phyloP scores from a whole-genome alignment of 2,329 filamentous ascomycete genomes.

The Reticulascus tulasneorum region DNA sequence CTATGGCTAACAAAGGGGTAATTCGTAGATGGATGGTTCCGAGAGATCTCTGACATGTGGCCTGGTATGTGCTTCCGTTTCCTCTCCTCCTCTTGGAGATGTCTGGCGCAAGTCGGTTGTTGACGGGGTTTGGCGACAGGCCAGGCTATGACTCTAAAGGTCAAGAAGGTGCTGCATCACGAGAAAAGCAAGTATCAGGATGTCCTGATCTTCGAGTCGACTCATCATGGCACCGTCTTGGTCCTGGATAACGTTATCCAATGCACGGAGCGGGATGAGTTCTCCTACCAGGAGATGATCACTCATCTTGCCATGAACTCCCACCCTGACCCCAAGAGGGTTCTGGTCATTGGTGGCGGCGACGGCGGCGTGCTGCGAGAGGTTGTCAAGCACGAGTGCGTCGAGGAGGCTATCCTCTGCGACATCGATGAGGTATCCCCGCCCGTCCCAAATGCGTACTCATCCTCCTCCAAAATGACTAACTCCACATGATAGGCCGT shows the following conservation, averaged over 20 bases:
- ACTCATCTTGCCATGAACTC: constrained; percentile 97
- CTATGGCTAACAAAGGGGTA: no score
- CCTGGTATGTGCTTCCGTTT: constrained; percentile 64
- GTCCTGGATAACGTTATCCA: constrained; percentile 99
- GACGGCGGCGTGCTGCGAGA: constrained; percentile 97
- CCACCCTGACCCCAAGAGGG: constrained; percentile 96
- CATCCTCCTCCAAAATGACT: background rate
- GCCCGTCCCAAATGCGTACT: constrained; percentile 25
- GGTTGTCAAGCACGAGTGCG: constrained; percentile 97
- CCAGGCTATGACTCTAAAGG: constrained; percentile 97
- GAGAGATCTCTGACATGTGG: constrained; percentile 98
- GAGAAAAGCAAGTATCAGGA: constrained; percentile 99
- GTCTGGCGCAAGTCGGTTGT: no score
- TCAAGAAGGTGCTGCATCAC: constrained; percentile 97
- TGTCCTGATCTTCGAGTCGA: constrained; percentile 97
- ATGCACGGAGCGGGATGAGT: constrained; percentile 97
- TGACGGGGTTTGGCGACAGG: no score
- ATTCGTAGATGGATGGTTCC: constrained; percentile 94
- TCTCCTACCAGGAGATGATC: constrained; percentile 99
- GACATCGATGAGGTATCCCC: constrained; percentile 86
- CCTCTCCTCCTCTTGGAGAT: no score
- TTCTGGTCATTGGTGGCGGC: constrained; percentile 95
- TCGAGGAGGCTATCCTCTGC: constrained; percentile 94
- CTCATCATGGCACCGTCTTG: constrained; percentile 91
- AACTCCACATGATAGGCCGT: constrained; percentile 60